These are phyloP conservation scores for Cadophora sp. DNA, from an alignment of 2,329 filamentous ascomycete species.

Conservation along the genomic window DNA sequence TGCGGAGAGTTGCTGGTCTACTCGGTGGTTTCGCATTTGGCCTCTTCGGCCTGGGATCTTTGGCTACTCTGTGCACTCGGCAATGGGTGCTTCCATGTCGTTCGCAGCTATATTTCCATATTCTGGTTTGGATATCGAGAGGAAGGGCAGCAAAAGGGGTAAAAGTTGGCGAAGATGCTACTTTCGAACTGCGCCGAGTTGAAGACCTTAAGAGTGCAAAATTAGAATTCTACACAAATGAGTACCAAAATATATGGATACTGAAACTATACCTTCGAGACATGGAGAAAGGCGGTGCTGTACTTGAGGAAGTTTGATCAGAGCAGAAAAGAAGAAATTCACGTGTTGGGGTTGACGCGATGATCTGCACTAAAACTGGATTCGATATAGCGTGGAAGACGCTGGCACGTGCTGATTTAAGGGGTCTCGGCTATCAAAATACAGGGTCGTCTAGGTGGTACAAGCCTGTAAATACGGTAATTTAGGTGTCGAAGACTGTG, in stretches of 20 bases:
- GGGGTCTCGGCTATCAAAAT: not conserved
- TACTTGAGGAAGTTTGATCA: not conserved
- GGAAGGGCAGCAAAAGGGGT: constrained; percentile 6
- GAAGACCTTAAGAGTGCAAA: not conserved
- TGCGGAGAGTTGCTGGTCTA: constrained; percentile 14
- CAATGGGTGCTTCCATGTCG: not conserved
- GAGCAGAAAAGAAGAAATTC: not conserved
- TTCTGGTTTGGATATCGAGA: constrained; percentile 10
- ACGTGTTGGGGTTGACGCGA: constrained; percentile 9
- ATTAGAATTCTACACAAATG: not conserved
- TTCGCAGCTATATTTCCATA: constrained; percentile 11
- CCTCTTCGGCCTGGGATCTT: constrained; percentile 8
- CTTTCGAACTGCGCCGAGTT: not conserved
- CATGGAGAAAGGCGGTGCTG: not conserved
- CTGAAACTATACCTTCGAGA: not conserved
- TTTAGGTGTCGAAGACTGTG: not conserved
- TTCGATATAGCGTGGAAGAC: not conserved
- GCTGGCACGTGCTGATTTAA: constrained; percentile 10
- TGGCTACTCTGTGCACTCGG: constrained; percentile 4
- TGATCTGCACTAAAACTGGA: constrained; percentile 14
- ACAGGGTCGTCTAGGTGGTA: not conserved
- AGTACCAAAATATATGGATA: not conserved
- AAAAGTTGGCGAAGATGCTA: not conserved
- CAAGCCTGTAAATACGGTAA: not conserved
- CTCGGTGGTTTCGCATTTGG: not conserved